Base-by-base conservation (phyloP, 2,329 filamentous ascomycete genomes). In the Dactylellina parvicollis region DNA sequence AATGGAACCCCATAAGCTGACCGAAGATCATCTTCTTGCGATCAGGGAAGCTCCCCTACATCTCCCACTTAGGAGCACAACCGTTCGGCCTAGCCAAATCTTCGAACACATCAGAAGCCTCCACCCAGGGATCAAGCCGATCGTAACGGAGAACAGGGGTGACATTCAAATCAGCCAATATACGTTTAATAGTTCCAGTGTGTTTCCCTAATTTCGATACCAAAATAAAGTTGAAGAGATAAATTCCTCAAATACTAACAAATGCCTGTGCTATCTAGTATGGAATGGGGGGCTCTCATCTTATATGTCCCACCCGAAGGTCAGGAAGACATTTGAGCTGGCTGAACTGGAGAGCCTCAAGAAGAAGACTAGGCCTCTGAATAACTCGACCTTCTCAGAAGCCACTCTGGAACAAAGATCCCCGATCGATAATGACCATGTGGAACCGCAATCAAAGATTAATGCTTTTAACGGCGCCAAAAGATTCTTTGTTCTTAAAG, bases 211-310 rank as follows among this genome's bases (percentile, higher is more conserved):
- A n/a, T n/a, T n/a, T n/a, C n/a, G n/a, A n/a, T 36, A 2, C 18
- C 4, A 7, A 14, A 49, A 7, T 18, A 30, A 3, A 4, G 26
- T 26, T 24, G 22, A 26, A 49, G 1, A 28, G 10, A n/a, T 30
- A 26, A 44, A 57, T 16, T 42, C 16, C 38, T n/a, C 10, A 40
- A 26, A n/a, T 42, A 24, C 4, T 4, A 18, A 14, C 26, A 24
- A 16, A 56, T 7, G n/a, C 10, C 42, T 38, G 34, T 26, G n/a
- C 26, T 7, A 8, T 14, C 10, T 65, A 72, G 67, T 59, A 20
- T 72, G 67, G 67, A 72, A 72, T 26, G 34, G 34, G 2, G 67
- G 67, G 4, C 10, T 72, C 10, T 50, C 67, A 4, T 59, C 65
- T n/a, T 65, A 65, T n/a, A 32, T 72, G 10, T 65, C 67, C 18